phyloP scores from a whole-genome alignment of 2,329 filamentous ascomycete genomes.

The Drechslerella coelobrocha region DNA sequence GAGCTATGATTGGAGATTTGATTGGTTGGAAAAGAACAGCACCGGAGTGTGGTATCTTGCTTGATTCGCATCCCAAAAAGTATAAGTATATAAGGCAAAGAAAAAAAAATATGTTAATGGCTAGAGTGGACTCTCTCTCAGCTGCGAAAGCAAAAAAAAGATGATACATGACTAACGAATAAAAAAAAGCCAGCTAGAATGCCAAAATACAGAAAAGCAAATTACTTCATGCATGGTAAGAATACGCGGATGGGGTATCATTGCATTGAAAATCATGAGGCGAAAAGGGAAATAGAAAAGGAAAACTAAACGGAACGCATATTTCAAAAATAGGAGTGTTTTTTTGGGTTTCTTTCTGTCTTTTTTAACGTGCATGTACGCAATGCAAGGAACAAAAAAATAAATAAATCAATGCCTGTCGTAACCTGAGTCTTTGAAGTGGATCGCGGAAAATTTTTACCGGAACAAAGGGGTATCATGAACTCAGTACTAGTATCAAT shows the following conservation, averaged over 20 bases:
- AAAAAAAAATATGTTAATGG: background rate
- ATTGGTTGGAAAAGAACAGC: background rate
- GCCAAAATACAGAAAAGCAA: constrained; percentile 5
- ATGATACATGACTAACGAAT: background rate
- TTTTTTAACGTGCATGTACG: constrained; percentile 41
- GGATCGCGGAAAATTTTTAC: constrained; percentile 24
- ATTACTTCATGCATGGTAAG: constrained; percentile 19
- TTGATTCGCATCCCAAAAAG: background rate
- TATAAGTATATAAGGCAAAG: background rate
- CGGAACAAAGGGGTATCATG: constrained; percentile 37
- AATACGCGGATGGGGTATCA: constrained; percentile 48
- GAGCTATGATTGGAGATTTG: background rate
- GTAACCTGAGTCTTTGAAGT: background rate
- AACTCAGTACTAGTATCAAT: constrained; percentile 8
- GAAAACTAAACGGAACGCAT: constrained; percentile 7
- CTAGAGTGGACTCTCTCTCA: background rate
- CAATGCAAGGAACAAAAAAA: constrained; percentile 45
- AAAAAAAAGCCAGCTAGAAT: constrained; percentile 3
- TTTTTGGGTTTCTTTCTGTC: constrained; percentile 13
- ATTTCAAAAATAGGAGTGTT: constrained; percentile 7
- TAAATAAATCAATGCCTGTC: constrained; percentile 16
- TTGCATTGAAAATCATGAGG: constrained; percentile 8
- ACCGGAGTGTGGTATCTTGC: background rate
- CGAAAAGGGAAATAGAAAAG: constrained; percentile 18
- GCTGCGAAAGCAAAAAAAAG: background rate